Evolutionary conservation across 2,329 filamentous ascomycete species (phyloP).

Genomic region (Paracorniculantispora psalliotae): DNA sequence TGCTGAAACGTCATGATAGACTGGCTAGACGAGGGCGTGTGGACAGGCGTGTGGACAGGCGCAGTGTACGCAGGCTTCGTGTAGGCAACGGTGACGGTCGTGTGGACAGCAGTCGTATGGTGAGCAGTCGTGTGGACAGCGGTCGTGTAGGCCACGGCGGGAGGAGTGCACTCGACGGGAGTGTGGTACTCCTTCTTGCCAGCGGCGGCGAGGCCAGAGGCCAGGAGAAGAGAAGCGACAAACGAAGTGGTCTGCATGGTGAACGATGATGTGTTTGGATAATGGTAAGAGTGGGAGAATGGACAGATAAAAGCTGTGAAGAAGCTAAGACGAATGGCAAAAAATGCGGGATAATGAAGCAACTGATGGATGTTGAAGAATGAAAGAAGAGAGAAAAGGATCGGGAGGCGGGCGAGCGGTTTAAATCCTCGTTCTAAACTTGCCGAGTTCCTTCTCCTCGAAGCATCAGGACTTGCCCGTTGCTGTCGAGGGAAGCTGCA

Average conservation of each 20-base stretch:
- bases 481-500: background rate
- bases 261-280: background rate
- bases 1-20: background rate
- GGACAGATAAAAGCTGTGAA: conserved; percentile 10
- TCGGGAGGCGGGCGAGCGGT: background rate
- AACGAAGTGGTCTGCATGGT: background rate
- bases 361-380: conserved; percentile 11
- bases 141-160: background rate
- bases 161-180: background rate
- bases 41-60: background rate
- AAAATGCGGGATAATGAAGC: conserved; percentile 9
- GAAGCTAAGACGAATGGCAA: conserved; percentile 9
- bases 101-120: background rate
- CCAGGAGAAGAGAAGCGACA: background rate
- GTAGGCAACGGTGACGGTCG: no score
- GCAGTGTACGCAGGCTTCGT: no score
- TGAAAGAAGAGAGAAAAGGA: background rate
- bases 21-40: no score
- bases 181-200: background rate
- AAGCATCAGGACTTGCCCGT: background rate
- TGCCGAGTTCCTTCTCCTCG: background rate
- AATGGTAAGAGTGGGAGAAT: background rate
- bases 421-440: background rate
- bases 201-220: background rate
- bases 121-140: background rate